These are phyloP conservation scores for Echites panduratus DNA, from an alignment of 257 asterid species.

Conservation along the genomic window DNA sequence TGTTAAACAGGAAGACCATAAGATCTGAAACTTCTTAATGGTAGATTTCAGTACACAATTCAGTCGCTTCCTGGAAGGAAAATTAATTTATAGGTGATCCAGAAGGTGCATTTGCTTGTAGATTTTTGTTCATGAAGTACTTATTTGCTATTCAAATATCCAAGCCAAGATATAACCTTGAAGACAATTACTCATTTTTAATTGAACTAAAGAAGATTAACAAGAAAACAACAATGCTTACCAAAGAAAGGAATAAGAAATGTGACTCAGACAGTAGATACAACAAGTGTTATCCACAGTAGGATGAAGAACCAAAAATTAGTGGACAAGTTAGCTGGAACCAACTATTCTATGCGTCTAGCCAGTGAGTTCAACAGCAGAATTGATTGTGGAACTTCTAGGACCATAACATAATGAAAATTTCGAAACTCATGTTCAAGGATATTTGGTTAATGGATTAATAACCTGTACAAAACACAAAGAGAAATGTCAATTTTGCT, in stretches of 20 bases:
- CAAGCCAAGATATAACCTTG: too few relatives aligned
- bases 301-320: slow-evolving; percentile 44
- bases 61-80: too few relatives aligned
- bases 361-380: slow-evolving; percentile 78
- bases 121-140: too few relatives aligned
- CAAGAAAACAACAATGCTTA: slow-evolving; percentile 18
- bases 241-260: slow-evolving; percentile 78
- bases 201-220: background rate
- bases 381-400: slow-evolving; percentile 10
- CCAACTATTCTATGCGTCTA: slow-evolving; percentile 65
- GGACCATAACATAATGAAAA: background rate
- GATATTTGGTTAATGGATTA: too few relatives aligned
- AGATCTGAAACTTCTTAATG: background rate
- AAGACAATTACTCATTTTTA: background rate
- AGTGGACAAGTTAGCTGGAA: slow-evolving; percentile 46
- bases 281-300: slow-evolving; percentile 54
- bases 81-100: too few relatives aligned
- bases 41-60: too few relatives aligned
- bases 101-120: too few relatives aligned
- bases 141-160: too few relatives aligned
- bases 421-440: too few relatives aligned
- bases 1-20: background rate
- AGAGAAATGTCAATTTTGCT: slow-evolving; percentile 4
- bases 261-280: slow-evolving; percentile 64
- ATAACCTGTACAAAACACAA: too few relatives aligned